These are phyloP conservation scores for Xylaria multiplex DNA, from an alignment of 2,329 filamentous ascomycete genomes.

Conservation along the genomic window DNA sequence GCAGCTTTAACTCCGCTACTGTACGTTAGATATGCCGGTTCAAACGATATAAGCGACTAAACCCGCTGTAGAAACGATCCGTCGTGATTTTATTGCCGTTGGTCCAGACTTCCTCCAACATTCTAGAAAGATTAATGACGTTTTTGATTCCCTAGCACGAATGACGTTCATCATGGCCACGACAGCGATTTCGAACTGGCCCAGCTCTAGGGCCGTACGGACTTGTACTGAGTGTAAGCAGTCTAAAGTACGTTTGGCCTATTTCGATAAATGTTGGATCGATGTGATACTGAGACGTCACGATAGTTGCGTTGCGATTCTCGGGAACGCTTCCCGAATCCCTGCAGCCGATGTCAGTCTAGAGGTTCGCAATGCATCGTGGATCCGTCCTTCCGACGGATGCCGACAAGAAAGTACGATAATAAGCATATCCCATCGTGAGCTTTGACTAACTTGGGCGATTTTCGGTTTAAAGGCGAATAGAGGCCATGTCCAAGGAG, in stretches of 20 bases:
- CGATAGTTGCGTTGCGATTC: slow-evolving; percentile 48
- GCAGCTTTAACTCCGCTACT: slow-evolving; percentile 4
- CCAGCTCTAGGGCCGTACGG: slow-evolving; percentile 44
- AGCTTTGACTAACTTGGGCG: slow-evolving; percentile 9
- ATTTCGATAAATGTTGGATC: slow-evolving; percentile 26
- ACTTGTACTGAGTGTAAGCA: slow-evolving; percentile 50
- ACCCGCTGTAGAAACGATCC: slow-evolving; percentile 2
- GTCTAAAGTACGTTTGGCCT: slow-evolving; percentile 42
- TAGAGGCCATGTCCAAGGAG: slow-evolving; percentile 49
- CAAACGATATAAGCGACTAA: slow-evolving; percentile 19
- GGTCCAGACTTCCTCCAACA: not conserved
- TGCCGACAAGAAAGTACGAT: slow-evolving; percentile 48
- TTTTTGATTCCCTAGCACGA: not conserved
- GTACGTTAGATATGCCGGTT: not conserved
- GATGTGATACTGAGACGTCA: slow-evolving; percentile 19
- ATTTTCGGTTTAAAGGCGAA: slow-evolving; percentile 38
- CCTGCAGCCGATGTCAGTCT: slow-evolving; percentile 47
- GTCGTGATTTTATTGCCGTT: not conserved
- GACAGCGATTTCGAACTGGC: slow-evolving; percentile 40
- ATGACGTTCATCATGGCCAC: slow-evolving; percentile 39
- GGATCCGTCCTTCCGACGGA: slow-evolving; percentile 48
- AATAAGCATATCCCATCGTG: not conserved
- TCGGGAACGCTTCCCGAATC: slow-evolving; percentile 47
- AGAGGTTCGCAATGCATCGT: slow-evolving; percentile 46
- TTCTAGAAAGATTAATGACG: slow-evolving; percentile 3